Percentiles rank a stretch among this genome's conserved stretches.
Conservation (phyloP, 176 grass and related monocot genomes). For the Themeda triandra region DNA sequence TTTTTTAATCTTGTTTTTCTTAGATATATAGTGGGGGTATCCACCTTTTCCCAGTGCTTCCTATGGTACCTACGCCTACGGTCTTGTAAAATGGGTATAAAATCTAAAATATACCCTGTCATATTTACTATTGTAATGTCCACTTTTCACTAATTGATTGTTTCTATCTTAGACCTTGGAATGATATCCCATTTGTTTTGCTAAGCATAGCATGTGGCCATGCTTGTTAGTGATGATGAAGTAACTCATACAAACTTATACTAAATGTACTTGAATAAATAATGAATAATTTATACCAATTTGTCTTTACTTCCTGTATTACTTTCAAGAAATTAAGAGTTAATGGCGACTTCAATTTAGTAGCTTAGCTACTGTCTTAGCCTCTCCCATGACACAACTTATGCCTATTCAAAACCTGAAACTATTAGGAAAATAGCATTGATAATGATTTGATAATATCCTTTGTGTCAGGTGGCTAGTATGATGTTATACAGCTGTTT, state of each 20-base stretch:
- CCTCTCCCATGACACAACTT: background rate
- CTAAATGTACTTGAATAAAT: slow-evolving; percentile 5
- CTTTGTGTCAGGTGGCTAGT: background rate
- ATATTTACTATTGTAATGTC: background rate
- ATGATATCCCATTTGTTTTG: background rate
- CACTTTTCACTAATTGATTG: slow-evolving; percentile 1
- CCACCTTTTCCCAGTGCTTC: no score
- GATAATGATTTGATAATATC: background rate
- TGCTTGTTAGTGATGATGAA: background rate
- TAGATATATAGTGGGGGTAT: no score
- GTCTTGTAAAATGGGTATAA: background rate
- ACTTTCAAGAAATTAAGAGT: background rate
- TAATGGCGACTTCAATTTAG: background rate
- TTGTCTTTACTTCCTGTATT: background rate
- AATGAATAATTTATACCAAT: background rate
- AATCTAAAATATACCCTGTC: background rate
- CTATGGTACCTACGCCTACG: background rate
- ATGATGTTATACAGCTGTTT: background rate
- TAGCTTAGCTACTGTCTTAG: background rate
- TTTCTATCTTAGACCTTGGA: background rate
- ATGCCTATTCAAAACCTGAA: background rate
- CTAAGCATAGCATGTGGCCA: background rate
- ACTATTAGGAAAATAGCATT: background rate
- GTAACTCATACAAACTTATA: background rate
- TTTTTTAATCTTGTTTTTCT: no score